Evolutionary conservation across 257 asterid species (phyloP).

Genomic region (Solanum boliviense): DNA sequence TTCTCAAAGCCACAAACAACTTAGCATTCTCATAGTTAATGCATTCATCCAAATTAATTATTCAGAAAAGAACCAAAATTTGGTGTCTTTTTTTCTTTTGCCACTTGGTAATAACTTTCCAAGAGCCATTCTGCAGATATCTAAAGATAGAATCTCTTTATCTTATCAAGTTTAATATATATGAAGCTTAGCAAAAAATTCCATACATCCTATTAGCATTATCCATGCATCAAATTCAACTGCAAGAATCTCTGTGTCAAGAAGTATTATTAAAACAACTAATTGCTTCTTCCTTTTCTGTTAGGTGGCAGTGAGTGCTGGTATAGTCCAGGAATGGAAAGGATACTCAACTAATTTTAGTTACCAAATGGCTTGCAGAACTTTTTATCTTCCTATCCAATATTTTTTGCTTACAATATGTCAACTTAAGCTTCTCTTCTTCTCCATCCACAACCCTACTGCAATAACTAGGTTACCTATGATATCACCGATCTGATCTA

Average conservation of each 20-base stretch:
- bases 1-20: neutral
- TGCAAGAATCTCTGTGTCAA: neutral
- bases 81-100: neutral
- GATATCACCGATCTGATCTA: neutral
- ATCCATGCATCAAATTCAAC: neutral
- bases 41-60: neutral
- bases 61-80: neutral
- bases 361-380: neutral
- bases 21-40: neutral
- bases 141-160: neutral
- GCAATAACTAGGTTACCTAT: neutral
- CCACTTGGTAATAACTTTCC: neutral
- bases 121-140: neutral
- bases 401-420: neutral
- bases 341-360: neutral
- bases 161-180: neutral
- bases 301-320: neutral
- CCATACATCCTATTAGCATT: neutral
- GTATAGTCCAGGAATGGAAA: neutral
- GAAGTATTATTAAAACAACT: neutral
- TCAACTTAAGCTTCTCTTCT: neutral
- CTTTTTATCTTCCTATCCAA: neutral
- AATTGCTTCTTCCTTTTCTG: neutral
- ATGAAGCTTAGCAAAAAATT: neutral
- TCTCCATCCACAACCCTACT: neutral